These are phyloP conservation scores for Aspergillus awamori DNA, from an alignment of 2,329 filamentous ascomycete species.

Conservation along the genomic window DNA sequence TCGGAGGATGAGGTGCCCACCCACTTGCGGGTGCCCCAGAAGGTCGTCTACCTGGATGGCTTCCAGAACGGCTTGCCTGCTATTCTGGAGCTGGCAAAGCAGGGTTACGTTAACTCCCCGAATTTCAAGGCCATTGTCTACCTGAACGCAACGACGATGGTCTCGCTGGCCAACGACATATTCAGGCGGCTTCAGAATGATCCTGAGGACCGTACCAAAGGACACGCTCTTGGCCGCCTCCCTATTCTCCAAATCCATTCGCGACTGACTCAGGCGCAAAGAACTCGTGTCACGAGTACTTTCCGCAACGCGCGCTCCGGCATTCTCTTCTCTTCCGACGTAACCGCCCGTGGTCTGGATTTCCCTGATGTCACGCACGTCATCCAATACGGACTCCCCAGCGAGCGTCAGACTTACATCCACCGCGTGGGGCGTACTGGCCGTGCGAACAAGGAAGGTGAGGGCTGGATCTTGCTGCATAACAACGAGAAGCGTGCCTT, in stretches of 20 bases:
- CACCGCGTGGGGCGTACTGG: constrained; percentile 77
- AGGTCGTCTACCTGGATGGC: constrained; percentile 66
- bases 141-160: constrained; percentile 76
- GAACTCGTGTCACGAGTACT: constrained; percentile 66
- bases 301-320: constrained; percentile 69
- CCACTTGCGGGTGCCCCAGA: constrained; percentile 81
- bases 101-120: constrained; percentile 44
- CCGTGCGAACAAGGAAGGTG: constrained; percentile 65
- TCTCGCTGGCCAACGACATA: constrained; percentile 64
- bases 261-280: constrained; percentile 68
- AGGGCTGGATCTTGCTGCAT: constrained; percentile 63
- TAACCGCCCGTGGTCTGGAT: constrained; percentile 81
- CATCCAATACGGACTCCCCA: constrained; percentile 69
- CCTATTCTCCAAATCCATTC: constrained; percentile 71
- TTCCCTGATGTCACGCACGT: constrained; percentile 81
- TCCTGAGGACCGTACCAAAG: constrained; percentile 33
- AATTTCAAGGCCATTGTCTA: constrained; percentile 95
- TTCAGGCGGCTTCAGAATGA: constrained; percentile 55
- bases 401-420: constrained; percentile 71
- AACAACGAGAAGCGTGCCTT: constrained; percentile 55
- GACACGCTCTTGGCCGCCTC: constrained; percentile 36
- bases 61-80: constrained; percentile 77
- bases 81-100: constrained; percentile 73
- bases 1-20: constrained; percentile 78
- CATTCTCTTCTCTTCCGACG: constrained; percentile 76